These are phyloP conservation scores for Leishmania aethiopica DNA, from an alignment of 208 protist genomes.

Conservation along the genomic window DNA sequence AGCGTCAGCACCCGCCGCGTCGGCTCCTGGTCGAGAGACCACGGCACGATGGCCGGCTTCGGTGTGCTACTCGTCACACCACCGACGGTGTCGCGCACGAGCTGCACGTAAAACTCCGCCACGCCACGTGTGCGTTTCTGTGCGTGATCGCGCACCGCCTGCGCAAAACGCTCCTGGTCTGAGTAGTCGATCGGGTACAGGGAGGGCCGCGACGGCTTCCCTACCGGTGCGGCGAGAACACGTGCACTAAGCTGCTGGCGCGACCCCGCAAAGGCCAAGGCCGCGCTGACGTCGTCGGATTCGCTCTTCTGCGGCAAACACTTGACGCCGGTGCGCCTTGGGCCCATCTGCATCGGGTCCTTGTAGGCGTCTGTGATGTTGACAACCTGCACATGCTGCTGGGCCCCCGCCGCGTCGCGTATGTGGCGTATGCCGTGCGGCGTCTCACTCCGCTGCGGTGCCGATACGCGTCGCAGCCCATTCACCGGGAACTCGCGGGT, in stretches of 20 bases:
- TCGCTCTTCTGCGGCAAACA: slow-evolving; percentile 29
- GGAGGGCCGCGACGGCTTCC: slow-evolving; percentile 13
- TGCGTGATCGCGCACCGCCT: slow-evolving; percentile 76
- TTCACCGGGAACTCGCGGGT: slow-evolving; percentile 62
- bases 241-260: slow-evolving; percentile 43
- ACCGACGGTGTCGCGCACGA: slow-evolving; percentile 62
- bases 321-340: slow-evolving; percentile 40
- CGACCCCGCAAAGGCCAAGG: slow-evolving; percentile 37
- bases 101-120: slow-evolving; percentile 80
- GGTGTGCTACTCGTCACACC: slow-evolving; percentile 37
- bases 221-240: slow-evolving; percentile 23
- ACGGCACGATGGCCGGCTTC: slow-evolving; percentile 23
- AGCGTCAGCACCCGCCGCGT: slow-evolving; percentile 53
- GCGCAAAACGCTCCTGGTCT: slow-evolving; percentile 62
- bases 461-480: slow-evolving; percentile 51
- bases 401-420: slow-evolving; percentile 33
- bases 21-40: slow-evolving; percentile 48
- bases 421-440: slow-evolving; percentile 67
- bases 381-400: slow-evolving; percentile 81
- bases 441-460: slow-evolving; percentile 35
- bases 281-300: slow-evolving; percentile 36
- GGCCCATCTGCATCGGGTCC: slow-evolving; percentile 60
- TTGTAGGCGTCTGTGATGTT: slow-evolving; percentile 72
- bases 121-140: slow-evolving; percentile 67
- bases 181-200: slow-evolving; percentile 48